A percentile compares a stretch with the other conserved stretches of the same genome.
These are phyloP conservation scores for Epichloe brachyelytri DNA, from an alignment of 2,329 filamentous ascomycete species.

Conservation along the genomic window DNA sequence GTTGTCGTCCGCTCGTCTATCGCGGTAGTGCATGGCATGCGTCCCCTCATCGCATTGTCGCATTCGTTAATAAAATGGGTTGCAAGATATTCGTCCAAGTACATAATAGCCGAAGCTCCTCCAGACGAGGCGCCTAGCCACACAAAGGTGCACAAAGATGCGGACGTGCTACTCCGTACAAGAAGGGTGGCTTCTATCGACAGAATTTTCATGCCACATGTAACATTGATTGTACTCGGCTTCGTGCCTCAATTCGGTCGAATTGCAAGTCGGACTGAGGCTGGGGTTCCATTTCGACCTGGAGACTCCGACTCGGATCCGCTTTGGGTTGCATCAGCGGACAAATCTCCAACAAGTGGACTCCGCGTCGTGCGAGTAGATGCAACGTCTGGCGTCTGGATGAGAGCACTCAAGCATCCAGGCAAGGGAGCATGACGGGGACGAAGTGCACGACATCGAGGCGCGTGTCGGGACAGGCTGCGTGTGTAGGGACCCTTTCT, in stretches of 20 bases:
- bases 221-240: background rate
- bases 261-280: background rate
- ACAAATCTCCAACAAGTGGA: background rate
- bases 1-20: background rate
- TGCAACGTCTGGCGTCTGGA: no score
- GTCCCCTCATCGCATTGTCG: background rate
- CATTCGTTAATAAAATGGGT: background rate
- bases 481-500: background rate
- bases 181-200: background rate
- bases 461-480: background rate
- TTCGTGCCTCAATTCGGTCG: background rate
- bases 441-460: background rate
- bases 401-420: background rate
- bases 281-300: background rate
- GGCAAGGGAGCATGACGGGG: background rate
- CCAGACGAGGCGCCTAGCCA: background rate
- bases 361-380: background rate
- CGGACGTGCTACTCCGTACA: no score
- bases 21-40: background rate
- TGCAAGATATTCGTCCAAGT: background rate
- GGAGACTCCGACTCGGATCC: background rate
- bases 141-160: background rate
- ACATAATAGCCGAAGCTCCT: background rate
- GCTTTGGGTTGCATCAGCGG: background rate
- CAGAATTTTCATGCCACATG: background rate